Base-by-base conservation (phyloP, 2,329 filamentous ascomycete genomes). In the Fusarium incarnatum region DNA sequence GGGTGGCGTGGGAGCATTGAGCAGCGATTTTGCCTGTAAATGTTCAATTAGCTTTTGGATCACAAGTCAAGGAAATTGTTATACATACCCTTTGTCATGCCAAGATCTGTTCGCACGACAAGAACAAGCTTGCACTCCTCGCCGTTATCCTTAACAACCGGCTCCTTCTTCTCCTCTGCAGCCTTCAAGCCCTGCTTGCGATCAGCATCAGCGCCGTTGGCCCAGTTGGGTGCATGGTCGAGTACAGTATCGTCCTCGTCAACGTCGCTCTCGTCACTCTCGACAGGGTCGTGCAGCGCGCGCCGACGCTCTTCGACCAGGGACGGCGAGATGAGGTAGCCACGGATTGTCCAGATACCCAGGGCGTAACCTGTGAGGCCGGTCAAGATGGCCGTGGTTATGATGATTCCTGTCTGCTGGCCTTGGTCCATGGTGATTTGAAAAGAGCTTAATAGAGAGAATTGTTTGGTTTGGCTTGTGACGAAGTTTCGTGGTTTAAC, bases 51-150 rank as follows among this genome's bases (percentile, higher is more conserved):
- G 64, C 40, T 16, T 20, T 22, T n/a, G 8, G 0, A 13, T 37
- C 6, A 7, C 4, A 2, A n/a, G 5, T 11, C 10, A 3, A n/a
- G 37, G 4, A 8, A 2, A 10, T 1, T 3, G 16, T 25, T 6
- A 8, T 15, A 79, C 84, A 44, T 84, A 96, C 95, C 95, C 83
- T 97, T 98, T 12, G 92, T 96, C 96, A 99, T 99, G 75, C 95
- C 95, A 75, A 99, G 81, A 82, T 99, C 96, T 20, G 94, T 97
- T 77, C 96, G 85, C 58, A 98, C 95, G 6, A 97, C 93, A 34
- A 99, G 84, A 16, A 98, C 93, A 61, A 98, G 85, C 83, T 98
- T 98, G 84, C 95, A 97, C 80, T 98, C 94, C 81, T 98, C 94
- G 25, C 83, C 85, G 41, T 72, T 77, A 25, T 80, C 74, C 60